Evolutionary conservation across 129 eudicot genomes (phyloP).

Genomic region (Flaveria sonorensis): DNA sequence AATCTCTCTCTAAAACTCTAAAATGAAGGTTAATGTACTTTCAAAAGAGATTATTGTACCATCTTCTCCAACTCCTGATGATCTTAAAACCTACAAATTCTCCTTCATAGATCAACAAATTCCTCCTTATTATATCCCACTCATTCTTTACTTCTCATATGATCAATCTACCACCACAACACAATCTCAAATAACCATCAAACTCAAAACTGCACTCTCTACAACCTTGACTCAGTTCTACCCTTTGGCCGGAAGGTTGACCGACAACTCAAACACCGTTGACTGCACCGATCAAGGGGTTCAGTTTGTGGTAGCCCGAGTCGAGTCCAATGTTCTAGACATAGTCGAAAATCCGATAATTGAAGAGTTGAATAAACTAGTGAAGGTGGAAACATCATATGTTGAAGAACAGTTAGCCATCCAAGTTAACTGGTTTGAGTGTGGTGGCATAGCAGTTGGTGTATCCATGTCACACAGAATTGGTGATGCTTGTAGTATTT

Average conservation of each 20-base stretch:
- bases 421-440: slow-evolving; percentile 45
- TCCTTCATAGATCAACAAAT: slow-evolving; percentile 39
- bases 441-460: slow-evolving; percentile 52
- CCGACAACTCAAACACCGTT: slow-evolving; percentile 24
- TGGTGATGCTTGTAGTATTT: slow-evolving; percentile 39
- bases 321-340: slow-evolving; percentile 25
- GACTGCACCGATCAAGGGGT: slow-evolving; percentile 48
- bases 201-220: slow-evolving; percentile 45
- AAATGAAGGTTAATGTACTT: slow-evolving; percentile 40
- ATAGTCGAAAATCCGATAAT: slow-evolving; percentile 22
- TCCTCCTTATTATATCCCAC: slow-evolving; percentile 33
- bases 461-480: slow-evolving; percentile 41
- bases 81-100: slow-evolving; percentile 40
- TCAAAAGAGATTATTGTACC: slow-evolving; percentile 45
- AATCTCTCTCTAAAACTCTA: slow-evolving; percentile 4
- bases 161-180: slow-evolving; percentile 28
- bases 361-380: slow-evolving; percentile 33
- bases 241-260: slow-evolving; percentile 51
- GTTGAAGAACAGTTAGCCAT: slow-evolving; percentile 49
- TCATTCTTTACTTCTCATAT: slow-evolving; percentile 38
- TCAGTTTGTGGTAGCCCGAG: slow-evolving; percentile 30
- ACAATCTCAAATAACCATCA: slow-evolving; percentile 28
- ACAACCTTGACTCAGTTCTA: slow-evolving; percentile 44
- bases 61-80: slow-evolving; percentile 40
- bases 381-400: slow-evolving; percentile 15